phyloP scores from a whole-genome alignment of 805 yeast species.

The Wickerhamiella hasegawae region DNA sequence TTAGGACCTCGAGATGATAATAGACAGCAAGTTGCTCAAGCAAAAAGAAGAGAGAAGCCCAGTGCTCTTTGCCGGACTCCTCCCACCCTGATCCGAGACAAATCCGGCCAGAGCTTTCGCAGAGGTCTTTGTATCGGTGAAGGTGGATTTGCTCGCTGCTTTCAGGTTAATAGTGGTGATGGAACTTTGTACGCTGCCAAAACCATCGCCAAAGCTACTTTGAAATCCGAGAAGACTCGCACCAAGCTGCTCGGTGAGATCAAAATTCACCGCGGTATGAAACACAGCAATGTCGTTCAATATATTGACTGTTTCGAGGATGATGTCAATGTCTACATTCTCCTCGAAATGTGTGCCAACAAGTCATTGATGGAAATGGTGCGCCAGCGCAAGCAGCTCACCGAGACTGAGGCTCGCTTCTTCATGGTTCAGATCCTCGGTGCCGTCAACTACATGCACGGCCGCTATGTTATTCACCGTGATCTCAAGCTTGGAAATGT shows the following conservation, averaged over 20 bases:
- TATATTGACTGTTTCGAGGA: slow-evolving; percentile 96
- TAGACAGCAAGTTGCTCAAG: slow-evolving; percentile 1
- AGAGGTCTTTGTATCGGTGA: slow-evolving; percentile 88
- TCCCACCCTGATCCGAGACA: slow-evolving; percentile 78
- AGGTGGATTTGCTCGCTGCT: slow-evolving; percentile 98
- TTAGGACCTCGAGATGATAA: slow-evolving; percentile 5
- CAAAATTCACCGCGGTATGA: slow-evolving; percentile 81
- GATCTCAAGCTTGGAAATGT: slow-evolving; percentile 93
- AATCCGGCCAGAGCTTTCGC: slow-evolving; percentile 75
- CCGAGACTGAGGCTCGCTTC: slow-evolving; percentile 82
- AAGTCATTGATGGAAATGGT: slow-evolving; percentile 88
- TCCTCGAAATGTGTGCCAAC: slow-evolving; percentile 88
- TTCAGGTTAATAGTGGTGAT: slow-evolving; percentile 77
- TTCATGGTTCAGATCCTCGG: slow-evolving; percentile 88
- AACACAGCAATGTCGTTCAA: slow-evolving; percentile 79
- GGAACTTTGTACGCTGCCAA: slow-evolving; percentile 90
- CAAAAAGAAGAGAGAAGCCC: slow-evolving; percentile 72
- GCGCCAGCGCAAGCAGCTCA: slow-evolving; percentile 64
- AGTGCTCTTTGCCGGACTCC: slow-evolving; percentile 92
- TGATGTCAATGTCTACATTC: slow-evolving; percentile 80
- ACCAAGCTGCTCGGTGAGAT: slow-evolving; percentile 70
- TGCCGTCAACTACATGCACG: slow-evolving; percentile 84
- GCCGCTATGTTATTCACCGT: slow-evolving; percentile 84
- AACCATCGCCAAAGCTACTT: slow-evolving; percentile 91
- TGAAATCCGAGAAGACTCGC: slow-evolving; percentile 79